Conservation (phyloP, 1,139 yeast genomes). For the Kurtzmaniella quercitrusa region DNA sequence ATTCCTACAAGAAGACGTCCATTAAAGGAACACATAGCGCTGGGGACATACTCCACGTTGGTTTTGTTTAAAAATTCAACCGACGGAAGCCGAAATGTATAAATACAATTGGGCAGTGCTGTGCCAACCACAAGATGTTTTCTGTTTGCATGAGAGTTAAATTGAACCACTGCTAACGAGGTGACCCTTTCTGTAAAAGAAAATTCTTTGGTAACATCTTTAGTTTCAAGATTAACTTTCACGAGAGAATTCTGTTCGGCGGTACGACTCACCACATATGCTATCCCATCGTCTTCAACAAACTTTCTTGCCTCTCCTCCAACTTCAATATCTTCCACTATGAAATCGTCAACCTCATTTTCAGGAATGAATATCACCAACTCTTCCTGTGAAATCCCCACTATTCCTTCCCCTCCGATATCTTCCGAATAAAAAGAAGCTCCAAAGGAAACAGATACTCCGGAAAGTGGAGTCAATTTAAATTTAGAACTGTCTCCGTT, state of each 20-base stretch:
- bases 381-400: conserved; percentile 50
- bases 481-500: conserved; percentile 17
- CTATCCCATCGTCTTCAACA: conserved; percentile 10
- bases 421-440: conserved; percentile 63
- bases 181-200: conserved; percentile 1
- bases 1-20: conserved; percentile 62
- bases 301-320: conserved; percentile 53
- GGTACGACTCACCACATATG: not conserved
- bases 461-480: conserved; percentile 40
- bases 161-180: conserved; percentile 11
- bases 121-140: conserved; percentile 49
- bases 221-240: not conserved
- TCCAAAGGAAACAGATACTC: conserved; percentile 27
- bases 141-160: conserved; percentile 20
- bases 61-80: conserved; percentile 63
- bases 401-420: conserved; percentile 55
- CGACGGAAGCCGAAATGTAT: conserved; percentile 26
- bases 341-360: conserved; percentile 35
- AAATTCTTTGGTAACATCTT: not conserved
- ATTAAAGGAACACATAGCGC: conserved; percentile 52
- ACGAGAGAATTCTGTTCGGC: not conserved
- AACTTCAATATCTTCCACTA: conserved; percentile 39
- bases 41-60: conserved; percentile 43
- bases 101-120: conserved; percentile 25
- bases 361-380: conserved; percentile 63